phyloP scores from a whole-genome alignment of 805 yeast species.

The Spathaspora girioi region DNA sequence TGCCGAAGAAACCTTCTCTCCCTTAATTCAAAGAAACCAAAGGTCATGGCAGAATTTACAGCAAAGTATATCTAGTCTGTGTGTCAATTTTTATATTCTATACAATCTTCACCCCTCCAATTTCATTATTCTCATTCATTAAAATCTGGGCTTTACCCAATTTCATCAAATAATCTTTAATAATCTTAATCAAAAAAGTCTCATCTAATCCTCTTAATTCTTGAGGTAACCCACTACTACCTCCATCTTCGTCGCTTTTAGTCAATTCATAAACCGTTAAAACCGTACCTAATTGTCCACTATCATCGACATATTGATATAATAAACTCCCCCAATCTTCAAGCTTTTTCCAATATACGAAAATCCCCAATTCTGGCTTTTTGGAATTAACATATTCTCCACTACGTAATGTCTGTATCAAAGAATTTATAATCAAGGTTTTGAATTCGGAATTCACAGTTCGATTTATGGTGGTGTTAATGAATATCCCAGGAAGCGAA shows the following conservation, averaged over 20 bases:
- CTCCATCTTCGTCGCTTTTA: constrained; percentile 48
- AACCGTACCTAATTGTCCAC: constrained; percentile 76
- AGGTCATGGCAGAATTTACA: background rate
- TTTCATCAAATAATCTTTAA: constrained; percentile 53
- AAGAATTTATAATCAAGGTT: constrained; percentile 49
- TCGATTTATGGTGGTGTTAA: constrained; percentile 50
- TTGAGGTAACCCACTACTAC: constrained; percentile 39
- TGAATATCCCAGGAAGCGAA: constrained; percentile 41
- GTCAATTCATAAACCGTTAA: constrained; percentile 79
- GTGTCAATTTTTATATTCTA: constrained; percentile 13
- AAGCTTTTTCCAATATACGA: constrained; percentile 57
- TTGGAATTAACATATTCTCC: constrained; percentile 54
- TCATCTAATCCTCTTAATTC: constrained; percentile 65
- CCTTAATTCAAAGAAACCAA: background rate
- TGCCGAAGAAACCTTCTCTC: background rate
- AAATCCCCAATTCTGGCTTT: constrained; percentile 65
- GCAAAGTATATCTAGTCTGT: background rate
- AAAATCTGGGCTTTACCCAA: constrained; percentile 72
- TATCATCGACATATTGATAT: constrained; percentile 45
- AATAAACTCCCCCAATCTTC: constrained; percentile 36
- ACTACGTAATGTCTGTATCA: constrained; percentile 49
- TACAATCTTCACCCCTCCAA: constrained; percentile 76
- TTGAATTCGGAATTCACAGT: constrained; percentile 52
- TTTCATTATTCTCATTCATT: constrained; percentile 51
- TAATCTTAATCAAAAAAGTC: constrained; percentile 47